phyloP scores from a whole-genome alignment of 140 eudicot genomes.

The Stevia rebaudiana region DNA sequence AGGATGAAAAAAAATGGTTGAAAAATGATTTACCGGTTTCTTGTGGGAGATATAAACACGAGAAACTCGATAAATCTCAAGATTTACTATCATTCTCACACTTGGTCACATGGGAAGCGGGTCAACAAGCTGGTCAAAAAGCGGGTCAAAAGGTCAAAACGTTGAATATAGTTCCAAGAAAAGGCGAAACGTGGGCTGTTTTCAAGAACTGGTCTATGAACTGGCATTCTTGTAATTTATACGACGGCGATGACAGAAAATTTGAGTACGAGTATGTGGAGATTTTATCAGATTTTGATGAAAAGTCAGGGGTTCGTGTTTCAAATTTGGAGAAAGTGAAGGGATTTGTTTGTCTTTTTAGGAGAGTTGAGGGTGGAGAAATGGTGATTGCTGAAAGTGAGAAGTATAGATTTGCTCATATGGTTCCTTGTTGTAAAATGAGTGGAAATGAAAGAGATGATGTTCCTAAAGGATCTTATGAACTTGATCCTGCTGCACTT shows the following conservation, averaged over 20 bases:
- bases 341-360: slow-evolving; percentile 53
- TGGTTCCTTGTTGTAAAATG: slow-evolving; percentile 54
- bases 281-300: slow-evolving; percentile 46
- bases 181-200: slow-evolving; percentile 76
- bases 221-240: slow-evolving; percentile 16
- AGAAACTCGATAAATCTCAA: slow-evolving; percentile 31
- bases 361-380: slow-evolving; percentile 27
- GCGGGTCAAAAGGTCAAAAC: slow-evolving; percentile 19
- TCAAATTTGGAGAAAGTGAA: slow-evolving; percentile 47
- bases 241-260: background rate
- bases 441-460: slow-evolving; percentile 40
- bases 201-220: slow-evolving; percentile 55
- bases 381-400: slow-evolving; percentile 35
- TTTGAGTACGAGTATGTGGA: slow-evolving; percentile 61
- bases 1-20: slow-evolving; percentile 48
- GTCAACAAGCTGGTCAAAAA: too few relatives aligned
- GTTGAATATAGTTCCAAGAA: slow-evolving; percentile 38
- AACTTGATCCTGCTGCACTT: slow-evolving; percentile 76
- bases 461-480: slow-evolving; percentile 51
- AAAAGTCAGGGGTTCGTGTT: slow-evolving; percentile 33
- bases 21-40: slow-evolving; percentile 49
- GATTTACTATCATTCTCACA: slow-evolving; percentile 65
- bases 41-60: slow-evolving; percentile 55
- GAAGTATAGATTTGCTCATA: slow-evolving; percentile 54
- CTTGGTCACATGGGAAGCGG: slow-evolving; percentile 42